A percentile compares a stretch with the other conserved stretches of the same genome.
These are phyloP conservation scores for button mushroom (Agaricus bisporus) DNA, from an alignment of 768 basidiomycete species.

Conservation along the genomic window DNA sequence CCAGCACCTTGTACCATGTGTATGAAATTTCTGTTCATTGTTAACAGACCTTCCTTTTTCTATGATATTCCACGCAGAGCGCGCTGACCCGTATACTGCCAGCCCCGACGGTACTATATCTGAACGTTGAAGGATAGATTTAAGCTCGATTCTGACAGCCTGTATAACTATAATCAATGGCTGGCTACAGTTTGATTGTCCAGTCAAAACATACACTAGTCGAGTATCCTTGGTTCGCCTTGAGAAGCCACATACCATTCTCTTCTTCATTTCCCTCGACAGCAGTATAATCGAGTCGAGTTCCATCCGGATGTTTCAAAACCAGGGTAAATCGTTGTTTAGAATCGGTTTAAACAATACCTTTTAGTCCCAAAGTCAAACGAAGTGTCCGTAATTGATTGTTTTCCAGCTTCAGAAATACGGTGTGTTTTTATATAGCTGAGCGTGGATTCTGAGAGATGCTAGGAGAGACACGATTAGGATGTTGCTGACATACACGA, in stretches of 20 bases:
- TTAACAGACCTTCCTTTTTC: conserved; percentile 67
- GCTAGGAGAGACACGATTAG: conserved; percentile 43
- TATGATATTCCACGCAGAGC: conserved; percentile 64
- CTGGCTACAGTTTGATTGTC: background rate
- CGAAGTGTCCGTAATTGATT: conserved; percentile 58
- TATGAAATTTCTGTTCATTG: conserved; percentile 87
- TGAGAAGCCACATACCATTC: conserved; percentile 70
- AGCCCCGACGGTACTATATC: conserved; percentile 67
- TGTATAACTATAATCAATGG: conserved; percentile 33
- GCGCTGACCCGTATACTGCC: conserved; percentile 80
- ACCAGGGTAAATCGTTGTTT: conserved; percentile 63
- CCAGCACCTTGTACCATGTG: conserved; percentile 82
- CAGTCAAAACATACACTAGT: conserved; percentile 46
- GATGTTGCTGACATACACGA: conserved; percentile 73
- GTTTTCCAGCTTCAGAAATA: background rate
- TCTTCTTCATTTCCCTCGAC: conserved; percentile 14
- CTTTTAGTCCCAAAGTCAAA: conserved; percentile 51
- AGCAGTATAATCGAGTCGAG: conserved; percentile 7
- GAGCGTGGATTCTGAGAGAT: background rate
- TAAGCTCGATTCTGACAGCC: conserved; percentile 65
- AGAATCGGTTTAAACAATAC: conserved; percentile 59
- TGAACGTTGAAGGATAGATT: conserved; percentile 44
- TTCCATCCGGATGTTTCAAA: conserved; percentile 32
- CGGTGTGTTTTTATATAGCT: background rate
- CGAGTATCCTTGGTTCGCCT: conserved; percentile 89